These are phyloP conservation scores for Pseudopithomyces chartarum DNA, from an alignment of 2,329 filamentous ascomycete species.

Conservation along the genomic window DNA sequence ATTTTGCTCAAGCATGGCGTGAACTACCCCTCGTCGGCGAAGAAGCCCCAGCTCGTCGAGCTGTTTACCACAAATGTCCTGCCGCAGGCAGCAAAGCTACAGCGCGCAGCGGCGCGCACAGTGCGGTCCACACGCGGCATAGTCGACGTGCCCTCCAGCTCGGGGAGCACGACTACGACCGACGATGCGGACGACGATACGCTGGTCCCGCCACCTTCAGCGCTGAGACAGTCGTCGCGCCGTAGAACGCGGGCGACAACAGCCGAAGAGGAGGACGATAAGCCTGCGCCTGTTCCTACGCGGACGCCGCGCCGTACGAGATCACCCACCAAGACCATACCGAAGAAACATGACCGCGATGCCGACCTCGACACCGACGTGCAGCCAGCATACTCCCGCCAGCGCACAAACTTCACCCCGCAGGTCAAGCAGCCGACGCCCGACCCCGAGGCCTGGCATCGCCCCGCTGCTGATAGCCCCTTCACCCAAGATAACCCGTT, in stretches of 20 bases:
- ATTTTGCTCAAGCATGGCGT: conserved; percentile 91
- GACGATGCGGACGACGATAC: conserved; percentile 60
- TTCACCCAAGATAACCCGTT: conserved; percentile 94
- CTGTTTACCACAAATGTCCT: conserved; percentile 81
- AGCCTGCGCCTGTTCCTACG: background rate
- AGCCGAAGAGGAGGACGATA: conserved; percentile 30
- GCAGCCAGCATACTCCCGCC: conserved; percentile 41
- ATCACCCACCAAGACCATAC: conserved; percentile 44
- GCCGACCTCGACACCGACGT: conserved; percentile 43
- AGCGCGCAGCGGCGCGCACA: conserved; percentile 75
- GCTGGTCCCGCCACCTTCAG: conserved; percentile 50
- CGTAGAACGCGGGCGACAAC: conserved; percentile 50
- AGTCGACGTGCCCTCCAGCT: conserved; percentile 66
- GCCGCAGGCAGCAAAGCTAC: conserved; percentile 76
- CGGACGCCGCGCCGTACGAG: conserved; percentile 28
- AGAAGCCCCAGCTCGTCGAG: conserved; percentile 85
- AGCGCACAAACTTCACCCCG: conserved; percentile 45
- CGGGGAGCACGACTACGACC: conserved; percentile 61
- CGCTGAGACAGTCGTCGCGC: conserved; percentile 33
- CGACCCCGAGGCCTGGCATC: conserved; percentile 56
- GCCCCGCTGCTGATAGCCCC: conserved; percentile 61
- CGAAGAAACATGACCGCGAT: conserved; percentile 50
- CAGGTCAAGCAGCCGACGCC: conserved; percentile 51
- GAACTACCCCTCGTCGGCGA: conserved; percentile 83
- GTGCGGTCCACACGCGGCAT: conserved; percentile 90